A percentile compares a stretch with the other conserved stretches of the same genome.
These are phyloP conservation scores for Calonectria montana DNA, from an alignment of 2,329 filamentous ascomycete genomes.

Conservation along the genomic window DNA sequence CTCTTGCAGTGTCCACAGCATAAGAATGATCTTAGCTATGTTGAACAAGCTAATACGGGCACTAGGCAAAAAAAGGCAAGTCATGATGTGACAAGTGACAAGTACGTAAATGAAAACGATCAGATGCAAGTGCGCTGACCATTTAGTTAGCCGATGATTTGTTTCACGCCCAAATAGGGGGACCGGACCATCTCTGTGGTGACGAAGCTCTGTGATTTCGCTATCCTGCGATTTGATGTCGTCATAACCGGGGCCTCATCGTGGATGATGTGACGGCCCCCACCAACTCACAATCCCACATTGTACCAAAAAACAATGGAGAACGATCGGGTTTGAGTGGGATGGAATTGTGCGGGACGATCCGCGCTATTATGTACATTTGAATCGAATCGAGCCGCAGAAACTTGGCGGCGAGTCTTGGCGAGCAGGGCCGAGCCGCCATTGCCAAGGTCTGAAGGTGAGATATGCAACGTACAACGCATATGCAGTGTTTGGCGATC, in stretches of 20 bases:
- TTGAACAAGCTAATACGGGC: neutral
- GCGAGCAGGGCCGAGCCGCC: neutral
- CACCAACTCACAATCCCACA: neutral
- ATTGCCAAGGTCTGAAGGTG: neutral
- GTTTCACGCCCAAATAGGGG: neutral
- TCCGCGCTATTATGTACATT: neutral
- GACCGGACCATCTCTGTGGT: neutral
- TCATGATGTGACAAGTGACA: neutral
- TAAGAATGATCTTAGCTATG: neutral
- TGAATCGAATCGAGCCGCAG: neutral
- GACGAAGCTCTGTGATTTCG: neutral
- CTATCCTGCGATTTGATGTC: constrained; percentile 1
- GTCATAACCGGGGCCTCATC: neutral
- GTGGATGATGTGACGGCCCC: neutral
- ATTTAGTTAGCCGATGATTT: neutral
- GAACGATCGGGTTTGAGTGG: neutral
- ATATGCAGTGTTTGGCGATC: neutral
- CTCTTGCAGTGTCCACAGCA: too few species aligned
- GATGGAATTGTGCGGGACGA: neutral
- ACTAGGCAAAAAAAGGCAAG: neutral
- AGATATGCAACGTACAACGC: too few species aligned
- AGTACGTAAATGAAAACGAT: neutral
- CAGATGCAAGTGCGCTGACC: neutral
- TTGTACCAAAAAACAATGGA: neutral
- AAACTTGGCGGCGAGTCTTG: neutral